Base-by-base conservation (phyloP, 805 yeast genomes). In the Metschnikowia arizonensis region DNA sequence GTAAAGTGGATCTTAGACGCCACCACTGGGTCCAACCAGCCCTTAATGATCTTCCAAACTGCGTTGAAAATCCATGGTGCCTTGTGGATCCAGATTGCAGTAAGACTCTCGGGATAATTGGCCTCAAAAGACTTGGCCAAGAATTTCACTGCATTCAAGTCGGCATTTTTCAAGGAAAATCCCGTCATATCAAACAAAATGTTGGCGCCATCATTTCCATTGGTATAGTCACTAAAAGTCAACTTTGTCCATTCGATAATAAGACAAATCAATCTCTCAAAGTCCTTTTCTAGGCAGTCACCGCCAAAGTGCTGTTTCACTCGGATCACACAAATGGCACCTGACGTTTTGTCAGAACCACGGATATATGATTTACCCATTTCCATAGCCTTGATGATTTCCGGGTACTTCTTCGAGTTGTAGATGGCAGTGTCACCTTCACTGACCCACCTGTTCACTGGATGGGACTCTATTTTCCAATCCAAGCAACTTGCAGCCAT, bases 41-140 rank as follows among this genome's bases (percentile, higher is more conserved):
- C 83, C 65, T 87, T 88, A 58, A 93, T 82, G 55, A 91, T 79
- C 55, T 83, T 85, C 98, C 99, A 93, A 49, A 91, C 87, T 24
- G 97, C 91, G 45, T 86, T 81, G 72, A 93, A 93, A 42, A 93
- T 80, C 97, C 97, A 89, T 19, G 99, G 99, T 0, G 99, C 97
- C 58, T 86, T 85, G 69, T 88, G 96, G 50, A 93, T 83, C 58
- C 88, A 77, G 44, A 93, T 69, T 44, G 78, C 79, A 18, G 96
- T 96, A 44, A 93, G 76, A 35, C 87, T 83, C 68, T 93, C 99
- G 1, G 99, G 99, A 64, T 90, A 93, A 63, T 91, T 96, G 0
- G 96, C 95, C 72, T 93, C 98, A 64, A 93, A 89, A 45, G 90
- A 85, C 48, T 81, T 79, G 50, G 93, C 84, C 69, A 93, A 79